Base-by-base conservation (phyloP, 2,329 filamentous ascomycete genomes). In the Clarireedia sp. region DNA sequence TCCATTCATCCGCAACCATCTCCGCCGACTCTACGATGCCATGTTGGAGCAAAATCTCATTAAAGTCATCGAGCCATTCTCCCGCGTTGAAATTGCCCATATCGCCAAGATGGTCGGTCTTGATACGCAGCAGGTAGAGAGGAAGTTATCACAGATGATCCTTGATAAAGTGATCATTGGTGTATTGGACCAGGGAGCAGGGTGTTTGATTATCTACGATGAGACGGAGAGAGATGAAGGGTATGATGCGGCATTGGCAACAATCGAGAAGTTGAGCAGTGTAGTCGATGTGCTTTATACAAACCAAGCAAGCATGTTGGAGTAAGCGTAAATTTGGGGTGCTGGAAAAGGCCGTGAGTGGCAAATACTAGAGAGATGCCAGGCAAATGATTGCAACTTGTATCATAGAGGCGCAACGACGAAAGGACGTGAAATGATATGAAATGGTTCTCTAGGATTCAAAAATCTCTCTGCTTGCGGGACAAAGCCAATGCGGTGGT, bases 41-140 rank as follows among this genome's bases (percentile, higher is more conserved):
- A 96, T 99, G 90, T 75, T 99, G 69, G 94, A 99, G 78, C 94
- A 99, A 80, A 99, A 99, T 73, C 81, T 99, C 43, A 95, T 97
- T 81, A 97, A 99, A 79, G 94, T 99, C 60, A 99, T 99, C 70
- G 94, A 99, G 79, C 94, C 94, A 21, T 99, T 97, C 76, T 95
- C 89, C 68, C 84, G 91, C 60, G 94, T 99, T 53, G 94, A 99
- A 75, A 95, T 99, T 66, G 87, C 86, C 66, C 94, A 99, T 71
- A 90, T 99, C 67, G 92, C 94, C 64, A 90, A 94, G 78, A 95
- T 97, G 87, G 94, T 99, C 51, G 91, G 92, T 40, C 79, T 99
- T 60, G 94, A 97, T 71, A 95, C 89, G 24, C 86, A 90, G 72
- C 92, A 97, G 76, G 94, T 99, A 58, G 95, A 99, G 82, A 85